These are phyloP conservation scores for Teratosphaeria viscida DNA, from an alignment of 2,329 filamentous ascomycete genomes.

Conservation along the genomic window DNA sequence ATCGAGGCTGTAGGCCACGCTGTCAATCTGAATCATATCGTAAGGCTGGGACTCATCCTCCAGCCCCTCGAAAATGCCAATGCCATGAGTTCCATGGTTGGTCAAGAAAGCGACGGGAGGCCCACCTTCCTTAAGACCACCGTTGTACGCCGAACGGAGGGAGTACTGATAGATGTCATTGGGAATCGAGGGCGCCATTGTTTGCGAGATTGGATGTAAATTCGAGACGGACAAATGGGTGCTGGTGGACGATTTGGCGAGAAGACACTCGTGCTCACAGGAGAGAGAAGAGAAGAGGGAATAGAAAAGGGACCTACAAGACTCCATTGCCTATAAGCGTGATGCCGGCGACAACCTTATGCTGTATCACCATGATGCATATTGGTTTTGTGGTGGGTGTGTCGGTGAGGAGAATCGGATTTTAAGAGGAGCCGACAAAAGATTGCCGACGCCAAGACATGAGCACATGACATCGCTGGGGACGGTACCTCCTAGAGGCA, in stretches of 20 bases:
- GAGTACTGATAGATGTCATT: conserved; percentile 39
- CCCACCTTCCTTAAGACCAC: conserved; percentile 27
- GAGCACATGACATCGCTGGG: not conserved
- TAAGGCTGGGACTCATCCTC: conserved; percentile 11
- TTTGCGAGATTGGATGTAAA: not conserved
- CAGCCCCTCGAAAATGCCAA: conserved; percentile 29
- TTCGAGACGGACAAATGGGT: not conserved
- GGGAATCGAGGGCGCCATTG: conserved; percentile 24
- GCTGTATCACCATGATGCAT: not conserved
- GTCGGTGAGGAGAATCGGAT: not conserved
- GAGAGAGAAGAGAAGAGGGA: not conserved
- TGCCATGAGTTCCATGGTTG: conserved; percentile 33
- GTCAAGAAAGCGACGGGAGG: conserved; percentile 27
- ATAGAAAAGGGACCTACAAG: not conserved
- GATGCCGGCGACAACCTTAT: not conserved
- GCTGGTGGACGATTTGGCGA: not conserved
- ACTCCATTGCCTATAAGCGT: not conserved
- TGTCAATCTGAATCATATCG: conserved; percentile 28
- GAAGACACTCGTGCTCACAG: not conserved
- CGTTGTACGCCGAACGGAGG: conserved; percentile 27
- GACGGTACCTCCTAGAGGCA: too few species aligned
- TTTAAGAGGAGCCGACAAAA: not conserved
- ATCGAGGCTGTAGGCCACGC: conserved; percentile 24
- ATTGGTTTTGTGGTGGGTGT: not conserved
- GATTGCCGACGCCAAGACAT: not conserved